phyloP scores from a whole-genome alignment of 805 yeast genomes.

The Candida tibetensis region DNA sequence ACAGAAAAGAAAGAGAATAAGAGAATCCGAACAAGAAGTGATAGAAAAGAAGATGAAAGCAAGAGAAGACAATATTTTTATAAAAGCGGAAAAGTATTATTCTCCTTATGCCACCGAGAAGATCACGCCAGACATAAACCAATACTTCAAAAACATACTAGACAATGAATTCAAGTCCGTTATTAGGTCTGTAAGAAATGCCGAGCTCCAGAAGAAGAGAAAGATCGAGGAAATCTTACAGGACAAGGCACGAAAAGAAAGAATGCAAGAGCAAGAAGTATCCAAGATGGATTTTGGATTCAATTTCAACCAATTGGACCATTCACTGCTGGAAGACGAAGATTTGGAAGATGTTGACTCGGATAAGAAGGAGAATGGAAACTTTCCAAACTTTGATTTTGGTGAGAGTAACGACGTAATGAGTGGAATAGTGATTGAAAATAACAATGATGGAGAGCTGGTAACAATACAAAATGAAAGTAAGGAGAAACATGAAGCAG shows the following conservation, averaged over 20 bases:
- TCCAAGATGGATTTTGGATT: constrained; percentile 32
- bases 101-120: constrained; percentile 34
- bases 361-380: not conserved
- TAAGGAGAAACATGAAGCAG: too few relatives aligned
- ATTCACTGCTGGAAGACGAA: constrained; percentile 12
- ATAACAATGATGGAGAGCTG: not conserved
- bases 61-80: constrained; percentile 29
- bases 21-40: constrained; percentile 25
- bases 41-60: constrained; percentile 16
- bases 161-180: constrained; percentile 30
- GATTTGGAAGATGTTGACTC: constrained; percentile 2
- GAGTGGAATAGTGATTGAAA: not conserved
- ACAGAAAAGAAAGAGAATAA: constrained; percentile 40
- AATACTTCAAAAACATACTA: constrained; percentile 21
- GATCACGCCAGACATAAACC: constrained; percentile 21
- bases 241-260: constrained; percentile 19
- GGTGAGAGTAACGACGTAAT: constrained; percentile 4
- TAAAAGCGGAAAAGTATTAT: constrained; percentile 36
- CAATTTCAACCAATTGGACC: constrained; percentile 15
- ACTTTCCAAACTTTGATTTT: constrained; percentile 13
- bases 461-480: not conserved
- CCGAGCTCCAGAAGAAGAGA: constrained; percentile 16
- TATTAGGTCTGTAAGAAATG: constrained; percentile 29
- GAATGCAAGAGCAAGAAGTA: constrained; percentile 31
- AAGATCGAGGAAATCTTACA: constrained; percentile 15